Conservation (phyloP, 2,329 filamentous ascomycete genomes). For the Cryphonectria japonica region DNA sequence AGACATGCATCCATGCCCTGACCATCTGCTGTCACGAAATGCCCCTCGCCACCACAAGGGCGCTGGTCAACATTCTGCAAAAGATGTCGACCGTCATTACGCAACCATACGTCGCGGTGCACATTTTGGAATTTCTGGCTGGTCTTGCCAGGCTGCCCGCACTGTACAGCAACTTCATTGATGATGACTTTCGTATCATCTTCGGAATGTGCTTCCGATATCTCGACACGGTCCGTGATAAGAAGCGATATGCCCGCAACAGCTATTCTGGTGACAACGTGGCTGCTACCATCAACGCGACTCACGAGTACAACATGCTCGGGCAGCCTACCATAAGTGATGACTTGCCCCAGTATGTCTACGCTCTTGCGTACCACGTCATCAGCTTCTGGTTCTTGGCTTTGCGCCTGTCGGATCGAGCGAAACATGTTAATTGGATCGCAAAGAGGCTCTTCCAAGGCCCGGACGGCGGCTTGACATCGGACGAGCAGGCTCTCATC, state of each 20-base stretch:
- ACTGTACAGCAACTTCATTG: slow-evolving; percentile 84
- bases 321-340: slow-evolving; percentile 54
- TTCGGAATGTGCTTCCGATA: slow-evolving; percentile 96
- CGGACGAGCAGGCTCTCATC: slow-evolving; percentile 91
- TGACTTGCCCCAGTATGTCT: slow-evolving; percentile 90
- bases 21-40: slow-evolving; percentile 95
- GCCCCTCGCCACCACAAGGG: slow-evolving; percentile 83
- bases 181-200: slow-evolving; percentile 90
- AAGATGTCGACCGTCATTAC: slow-evolving; percentile 97
- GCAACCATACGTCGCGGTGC: slow-evolving; percentile 85
- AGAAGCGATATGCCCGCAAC: slow-evolving; percentile 52
- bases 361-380: slow-evolving; percentile 90
- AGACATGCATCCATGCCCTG: slow-evolving; percentile 91
- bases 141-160: slow-evolving; percentile 82
- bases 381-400: slow-evolving; percentile 97
- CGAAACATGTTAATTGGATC: slow-evolving; percentile 87
- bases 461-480: slow-evolving; percentile 70
- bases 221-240: slow-evolving; percentile 82
- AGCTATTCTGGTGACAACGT: slow-evolving; percentile 50
- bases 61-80: slow-evolving; percentile 81
- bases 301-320: slow-evolving; percentile 35
- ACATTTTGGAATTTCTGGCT: slow-evolving; percentile 95
- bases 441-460: slow-evolving; percentile 84
- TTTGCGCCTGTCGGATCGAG: slow-evolving; percentile 80
- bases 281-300: slow-evolving; percentile 34